Base-by-base conservation (phyloP, 768 basidiomycete genomes). In the Rhodotorula paludigena region DNA sequence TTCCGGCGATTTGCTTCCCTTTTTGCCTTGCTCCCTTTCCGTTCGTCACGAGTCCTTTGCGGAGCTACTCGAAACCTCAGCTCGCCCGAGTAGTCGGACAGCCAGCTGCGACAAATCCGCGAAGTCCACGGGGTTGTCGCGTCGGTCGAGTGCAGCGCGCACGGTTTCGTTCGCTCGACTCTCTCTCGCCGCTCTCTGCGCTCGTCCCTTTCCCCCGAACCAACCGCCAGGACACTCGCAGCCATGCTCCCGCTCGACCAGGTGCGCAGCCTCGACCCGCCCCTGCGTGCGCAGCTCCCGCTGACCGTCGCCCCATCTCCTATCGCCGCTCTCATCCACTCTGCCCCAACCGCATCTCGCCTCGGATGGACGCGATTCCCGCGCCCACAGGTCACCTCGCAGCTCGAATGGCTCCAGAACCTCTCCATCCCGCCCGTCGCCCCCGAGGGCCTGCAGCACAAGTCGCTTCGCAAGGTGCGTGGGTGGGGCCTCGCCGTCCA, bases 351-450 rank as follows among this genome's bases (percentile, higher is more conserved):
- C 38, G 2, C 36, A 10, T 25, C 54, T 36, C 54, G 54, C 36
- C 38, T 32, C 21, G 30, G n/a, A 28, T 15, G 6, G 10, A 38
- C 51, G 20, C 23, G 48, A 2, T 48, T 1, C 6, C 9, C 8
- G 28, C 52, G 11, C 20, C 3, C 7, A 49, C 74, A 75, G 73
- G 49, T 68, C 23, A 73, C 74, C 39, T 79, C 78, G 72, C 91
- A 92, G 78, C 86, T 97, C 78, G 88, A 92, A 80, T 98, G 94
- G 94, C 87, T 87, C 76, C 86, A 92, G 55, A 84, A 84, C 69
- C 83, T 97, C 77, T 86, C 82, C 80, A 87, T 90, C 54, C 81
- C 85, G 61, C 83, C 85, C 69, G 86, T 86, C 52, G 85, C 87
- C 51, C 82, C 84, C 45, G 85, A 88, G 66, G 87, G 85, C 9